Evolutionary conservation across 306 rosid genomes (phyloP).

Genomic region (Dryas octopetala): DNA sequence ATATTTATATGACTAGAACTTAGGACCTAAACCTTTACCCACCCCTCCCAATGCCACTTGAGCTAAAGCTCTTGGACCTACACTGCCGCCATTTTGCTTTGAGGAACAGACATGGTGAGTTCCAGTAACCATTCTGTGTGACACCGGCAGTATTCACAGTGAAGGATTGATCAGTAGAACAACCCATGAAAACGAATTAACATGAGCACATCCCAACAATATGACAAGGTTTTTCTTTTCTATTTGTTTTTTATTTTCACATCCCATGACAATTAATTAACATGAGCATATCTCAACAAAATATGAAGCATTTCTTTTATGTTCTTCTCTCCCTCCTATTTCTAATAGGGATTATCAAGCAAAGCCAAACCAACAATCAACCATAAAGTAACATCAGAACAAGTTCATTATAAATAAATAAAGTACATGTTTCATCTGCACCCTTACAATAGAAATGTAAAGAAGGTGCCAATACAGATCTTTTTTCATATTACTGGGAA

Average conservation of each 20-base stretch:
- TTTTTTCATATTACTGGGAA: background rate
- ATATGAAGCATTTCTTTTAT: background rate
- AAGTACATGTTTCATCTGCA: background rate
- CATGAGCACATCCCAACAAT: background rate
- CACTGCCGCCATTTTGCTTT: too few species aligned
- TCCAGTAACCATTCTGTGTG: background rate
- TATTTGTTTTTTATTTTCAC: background rate
- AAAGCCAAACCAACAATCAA: background rate
- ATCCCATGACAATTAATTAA: background rate
- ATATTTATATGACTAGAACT: too few species aligned
- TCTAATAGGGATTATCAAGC: background rate
- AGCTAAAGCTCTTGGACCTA: too few species aligned
- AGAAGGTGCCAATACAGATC: background rate
- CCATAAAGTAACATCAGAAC: background rate
- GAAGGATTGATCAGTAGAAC: background rate
- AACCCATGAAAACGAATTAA: background rate
- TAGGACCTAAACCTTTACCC: too few species aligned
- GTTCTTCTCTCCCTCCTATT: background rate
- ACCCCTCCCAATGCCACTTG: too few species aligned
- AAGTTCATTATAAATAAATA: background rate
- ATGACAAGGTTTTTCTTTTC: background rate
- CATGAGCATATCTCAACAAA: background rate
- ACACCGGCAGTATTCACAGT: background rate
- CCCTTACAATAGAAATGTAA: background rate
- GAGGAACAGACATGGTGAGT: background rate